Conservation (phyloP, 106 monocot species). For the Acorus gramineus region DNA sequence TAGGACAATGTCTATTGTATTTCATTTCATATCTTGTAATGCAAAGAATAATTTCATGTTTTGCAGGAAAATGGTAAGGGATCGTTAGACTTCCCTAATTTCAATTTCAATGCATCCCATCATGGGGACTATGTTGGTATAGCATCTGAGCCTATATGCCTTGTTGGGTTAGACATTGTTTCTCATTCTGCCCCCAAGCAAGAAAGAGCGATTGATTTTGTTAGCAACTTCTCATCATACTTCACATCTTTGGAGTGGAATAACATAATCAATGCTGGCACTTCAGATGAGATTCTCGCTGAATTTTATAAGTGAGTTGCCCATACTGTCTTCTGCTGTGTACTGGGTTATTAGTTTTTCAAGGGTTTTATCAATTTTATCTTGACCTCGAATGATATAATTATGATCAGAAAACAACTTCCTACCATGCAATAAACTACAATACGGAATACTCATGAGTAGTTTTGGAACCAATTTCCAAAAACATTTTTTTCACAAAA, state of each 20-base stretch:
- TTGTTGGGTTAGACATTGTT: slow-evolving; percentile 68
- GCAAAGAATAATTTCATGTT: too few relatives aligned
- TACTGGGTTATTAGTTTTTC: too few relatives aligned
- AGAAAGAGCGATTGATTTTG: slow-evolving; percentile 24
- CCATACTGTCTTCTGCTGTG: too few relatives aligned
- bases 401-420: too few relatives aligned
- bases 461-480: too few relatives aligned
- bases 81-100: slow-evolving; percentile 13
- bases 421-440: too few relatives aligned
- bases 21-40: too few relatives aligned
- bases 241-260: slow-evolving; percentile 57
- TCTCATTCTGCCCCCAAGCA: slow-evolving; percentile 14
- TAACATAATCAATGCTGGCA: slow-evolving; percentile 29
- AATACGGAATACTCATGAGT: too few relatives aligned
- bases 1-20: too few relatives aligned
- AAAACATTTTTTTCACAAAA: too few relatives aligned
- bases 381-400: too few relatives aligned
- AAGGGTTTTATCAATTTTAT: too few relatives aligned
- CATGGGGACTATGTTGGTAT: slow-evolving; percentile 64
- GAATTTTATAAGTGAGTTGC: slow-evolving; percentile 16
- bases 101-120: slow-evolving; percentile 57
- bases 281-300: slow-evolving; percentile 21
- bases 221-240: slow-evolving; percentile 33
- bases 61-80: slow-evolving; percentile 11
- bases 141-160: slow-evolving; percentile 45